Percentiles rank a stretch among this genome's conserved stretches.
phyloP scores from a whole-genome alignment of 2,329 filamentous ascomycete species.

The Geosmithia flava region DNA sequence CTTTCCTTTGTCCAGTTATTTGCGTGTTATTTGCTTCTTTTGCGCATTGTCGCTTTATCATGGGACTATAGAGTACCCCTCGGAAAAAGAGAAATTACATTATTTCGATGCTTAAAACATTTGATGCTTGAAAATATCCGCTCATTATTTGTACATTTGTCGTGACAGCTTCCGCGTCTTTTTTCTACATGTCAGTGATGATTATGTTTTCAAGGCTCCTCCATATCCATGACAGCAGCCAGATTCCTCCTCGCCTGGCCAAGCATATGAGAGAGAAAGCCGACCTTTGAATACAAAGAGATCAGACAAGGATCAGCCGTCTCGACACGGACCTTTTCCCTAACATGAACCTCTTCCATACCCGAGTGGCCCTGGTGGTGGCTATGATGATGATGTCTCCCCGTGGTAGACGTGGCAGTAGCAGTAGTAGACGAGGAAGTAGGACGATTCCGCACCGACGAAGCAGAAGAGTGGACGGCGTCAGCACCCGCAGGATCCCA shows the following conservation, averaged over 20 bases:
- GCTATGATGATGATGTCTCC: not conserved
- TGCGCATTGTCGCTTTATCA: not conserved
- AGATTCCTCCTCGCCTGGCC: constrained; percentile 59
- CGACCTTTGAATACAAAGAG: constrained; percentile 71
- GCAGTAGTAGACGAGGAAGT: not conserved
- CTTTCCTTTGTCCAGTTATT: not conserved
- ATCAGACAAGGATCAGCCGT: constrained; percentile 81
- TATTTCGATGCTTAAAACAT: not conserved
- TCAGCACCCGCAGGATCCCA: constrained; percentile 32
- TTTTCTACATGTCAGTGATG: not conserved
- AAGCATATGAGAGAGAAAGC: constrained; percentile 63
- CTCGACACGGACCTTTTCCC: constrained; percentile 82
- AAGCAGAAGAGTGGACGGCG: constrained; percentile 6
- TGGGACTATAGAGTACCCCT: not conserved
- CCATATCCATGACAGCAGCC: constrained; percentile 63
- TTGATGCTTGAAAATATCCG: no score
- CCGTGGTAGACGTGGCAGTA: not conserved
- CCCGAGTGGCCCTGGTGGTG: not conserved
- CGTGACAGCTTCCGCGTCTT: not conserved
- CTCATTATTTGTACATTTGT: not conserved
- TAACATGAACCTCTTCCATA: constrained; percentile 59
- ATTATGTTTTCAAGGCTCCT: constrained; percentile 1
- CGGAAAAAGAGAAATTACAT: not conserved
- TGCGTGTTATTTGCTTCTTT: not conserved
- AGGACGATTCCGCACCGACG: not conserved